These are phyloP conservation scores for Emydomyces testavorans DNA, from an alignment of 2,329 filamentous ascomycete species.

Conservation along the genomic window DNA sequence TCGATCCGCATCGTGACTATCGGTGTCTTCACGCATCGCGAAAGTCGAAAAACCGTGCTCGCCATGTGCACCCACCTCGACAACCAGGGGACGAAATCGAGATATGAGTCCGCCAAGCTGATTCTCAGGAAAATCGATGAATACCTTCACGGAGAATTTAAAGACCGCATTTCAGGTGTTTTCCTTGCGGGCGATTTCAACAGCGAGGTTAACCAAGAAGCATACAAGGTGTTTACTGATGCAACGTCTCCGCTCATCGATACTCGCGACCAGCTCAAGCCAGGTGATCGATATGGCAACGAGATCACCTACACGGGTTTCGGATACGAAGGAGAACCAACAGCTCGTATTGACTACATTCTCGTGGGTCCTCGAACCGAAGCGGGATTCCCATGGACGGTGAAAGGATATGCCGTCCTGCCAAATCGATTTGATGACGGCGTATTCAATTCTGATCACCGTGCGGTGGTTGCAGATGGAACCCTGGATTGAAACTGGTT, in stretches of 20 bases:
- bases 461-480: conserved; percentile 45
- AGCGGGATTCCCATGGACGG: conserved; percentile 26
- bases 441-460: conserved; percentile 46
- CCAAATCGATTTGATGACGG: conserved; percentile 46
- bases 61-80: conserved; percentile 49
- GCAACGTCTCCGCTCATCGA: conserved; percentile 29
- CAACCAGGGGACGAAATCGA: conserved; percentile 39
- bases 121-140: conserved; percentile 36
- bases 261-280: conserved; percentile 28
- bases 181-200: conserved; percentile 49
- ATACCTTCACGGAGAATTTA: conserved; percentile 21
- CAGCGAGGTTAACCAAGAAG: conserved; percentile 40
- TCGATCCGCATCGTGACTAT: conserved; percentile 45
- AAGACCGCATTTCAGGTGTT: conserved; percentile 30
- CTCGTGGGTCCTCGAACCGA: conserved; percentile 30
- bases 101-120: conserved; percentile 44
- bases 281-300: conserved; percentile 39
- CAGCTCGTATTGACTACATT: conserved; percentile 43
- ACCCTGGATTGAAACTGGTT: conserved; percentile 18
- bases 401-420: conserved; percentile 42
- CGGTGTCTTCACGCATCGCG: conserved; percentile 40
- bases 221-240: conserved; percentile 41
- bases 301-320: conserved; percentile 46
- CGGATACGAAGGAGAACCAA: conserved; percentile 29
- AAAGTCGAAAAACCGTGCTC: conserved; percentile 35